These are phyloP conservation scores for Gomphus sp. DNA, from an alignment of 1,284 basidiomycete genomes.

Conservation along the genomic window DNA sequence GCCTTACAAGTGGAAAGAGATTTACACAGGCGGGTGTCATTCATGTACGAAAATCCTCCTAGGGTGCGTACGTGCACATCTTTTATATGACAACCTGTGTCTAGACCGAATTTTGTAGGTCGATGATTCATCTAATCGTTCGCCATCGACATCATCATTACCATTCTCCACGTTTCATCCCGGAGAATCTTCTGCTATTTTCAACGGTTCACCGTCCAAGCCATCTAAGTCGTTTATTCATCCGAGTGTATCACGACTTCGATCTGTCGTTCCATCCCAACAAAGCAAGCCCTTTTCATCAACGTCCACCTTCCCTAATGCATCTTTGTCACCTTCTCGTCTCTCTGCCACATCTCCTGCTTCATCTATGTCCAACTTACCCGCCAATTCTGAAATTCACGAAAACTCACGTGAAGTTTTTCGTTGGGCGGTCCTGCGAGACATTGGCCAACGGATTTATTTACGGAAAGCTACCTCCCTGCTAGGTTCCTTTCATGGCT, in stretches of 20 bases:
- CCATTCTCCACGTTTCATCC: conserved; percentile 26
- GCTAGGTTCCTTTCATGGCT: conserved; percentile 49
- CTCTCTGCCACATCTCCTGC: conserved; percentile 63
- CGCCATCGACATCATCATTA: conserved; percentile 35
- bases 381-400: conserved; percentile 21
- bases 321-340: conserved; percentile 52
- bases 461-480: conserved; percentile 52
- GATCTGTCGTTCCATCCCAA: conserved; percentile 51
- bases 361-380: conserved; percentile 54
- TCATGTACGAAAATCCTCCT: conserved; percentile 18
- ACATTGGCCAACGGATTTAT: conserved; percentile 47
- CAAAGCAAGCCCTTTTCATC: conserved; percentile 38
- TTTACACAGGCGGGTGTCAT: neutral
- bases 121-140: conserved; percentile 31
- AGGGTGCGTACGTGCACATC: conserved; percentile 24
- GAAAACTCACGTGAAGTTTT: conserved; percentile 52
- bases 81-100: conserved; percentile 16
- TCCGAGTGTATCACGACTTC: conserved; percentile 75
- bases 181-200: conserved; percentile 25
- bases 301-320: conserved; percentile 34
- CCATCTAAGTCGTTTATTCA: conserved; percentile 49
- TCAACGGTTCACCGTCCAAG: conserved; percentile 23
- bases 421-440: conserved; percentile 68
- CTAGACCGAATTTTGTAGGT: conserved; percentile 29
- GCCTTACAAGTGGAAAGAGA: conserved; percentile 32